Percentiles rank a stretch among this genome's conserved stretches.
phyloP scores from a whole-genome alignment of 2,329 filamentous ascomycete genomes.

The Fusarium scirpi region DNA sequence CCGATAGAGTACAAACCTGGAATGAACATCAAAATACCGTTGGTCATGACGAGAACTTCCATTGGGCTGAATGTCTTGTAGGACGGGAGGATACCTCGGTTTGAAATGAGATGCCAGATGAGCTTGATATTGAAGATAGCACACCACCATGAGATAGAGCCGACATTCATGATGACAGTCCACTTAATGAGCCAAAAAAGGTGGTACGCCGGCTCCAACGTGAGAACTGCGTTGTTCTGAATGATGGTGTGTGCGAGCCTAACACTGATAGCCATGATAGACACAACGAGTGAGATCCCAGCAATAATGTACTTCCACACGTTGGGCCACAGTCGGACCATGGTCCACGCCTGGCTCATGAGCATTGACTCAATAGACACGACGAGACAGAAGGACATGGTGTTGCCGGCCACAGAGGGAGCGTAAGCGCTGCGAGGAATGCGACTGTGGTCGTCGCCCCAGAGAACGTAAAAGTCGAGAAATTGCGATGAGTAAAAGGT shows the following conservation, averaged over 20 bases:
- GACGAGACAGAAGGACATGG: conserved; percentile 59
- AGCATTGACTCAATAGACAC: conserved; percentile 61
- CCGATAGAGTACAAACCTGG: conserved; percentile 57
- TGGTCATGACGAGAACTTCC: conserved; percentile 67
- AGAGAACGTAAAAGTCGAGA: conserved; percentile 70
- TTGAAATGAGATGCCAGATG: conserved; percentile 60
- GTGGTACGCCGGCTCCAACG: conserved; percentile 34
- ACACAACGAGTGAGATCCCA: conserved; percentile 52
- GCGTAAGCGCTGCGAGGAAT: conserved; percentile 57
- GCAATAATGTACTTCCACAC: conserved; percentile 50
- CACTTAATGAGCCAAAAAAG: conserved; percentile 55
- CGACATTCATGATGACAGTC: conserved; percentile 55
- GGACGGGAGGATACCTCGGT: conserved; percentile 60
- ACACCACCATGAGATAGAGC: conserved; percentile 65
- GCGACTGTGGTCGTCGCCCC: conserved; percentile 64
- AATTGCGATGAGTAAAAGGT: conserved; percentile 72
- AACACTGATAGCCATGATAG: conserved; percentile 49
- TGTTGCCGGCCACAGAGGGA: conserved; percentile 55
- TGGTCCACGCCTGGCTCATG: conserved; percentile 64
- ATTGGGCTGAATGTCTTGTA: conserved; percentile 60
- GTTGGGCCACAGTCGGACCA: conserved; percentile 62
- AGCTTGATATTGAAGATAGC: conserved; percentile 67
- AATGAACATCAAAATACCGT: conserved; percentile 67
- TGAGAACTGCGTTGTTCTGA: conserved; percentile 52
- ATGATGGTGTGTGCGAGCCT: conserved; percentile 53